Base-by-base conservation (phyloP, 768 basidiomycete species). In the Baorangia bicolor region DNA sequence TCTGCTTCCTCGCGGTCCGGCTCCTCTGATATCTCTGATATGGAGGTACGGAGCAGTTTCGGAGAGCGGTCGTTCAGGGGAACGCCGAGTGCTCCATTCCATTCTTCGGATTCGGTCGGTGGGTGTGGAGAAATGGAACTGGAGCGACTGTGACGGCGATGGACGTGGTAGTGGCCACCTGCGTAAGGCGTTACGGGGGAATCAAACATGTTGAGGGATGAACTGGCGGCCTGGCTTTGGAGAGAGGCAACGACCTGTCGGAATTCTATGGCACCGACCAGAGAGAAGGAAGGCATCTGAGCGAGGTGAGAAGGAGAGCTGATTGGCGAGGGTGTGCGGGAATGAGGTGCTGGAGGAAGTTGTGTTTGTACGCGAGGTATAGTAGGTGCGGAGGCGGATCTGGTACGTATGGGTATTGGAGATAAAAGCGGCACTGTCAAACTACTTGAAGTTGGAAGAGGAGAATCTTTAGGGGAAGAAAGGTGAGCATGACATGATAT, bases 211-310 rank as follows among this genome's bases (percentile, higher is more conserved):
- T 71, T 78, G 45, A 92, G 74, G 0, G 83, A 80, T 0, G 81
- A 73, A 1, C 77, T 76, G 2, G 83, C 79, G 11, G 87, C 86
- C 64, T 94, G 85, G 46, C 78, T 78, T 59, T 85, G 84, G 23
- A 99, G 77, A 0, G 88, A 86, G 12, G 88, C 80, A 21, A 99
- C 88, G 23, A 98, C 90, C 56, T 94, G 88, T 18, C 94, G 82
- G 73, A 99, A 99, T 71, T 99, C 97, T 41, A 99, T 82, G 0
- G 97, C 97, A 10, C 96, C 93, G 5, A 98, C 83, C 2, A 99
- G 81, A 3, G 96, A 98, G 64, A 93, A 93, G 0, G 89, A 91
- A 3, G 89, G 90, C 72, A 92, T 81, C 57, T 83, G 81, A 11
- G 72, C 69, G 35, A 76, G 70, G 23, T 72, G 71, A 60, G 75